Percentiles rank a stretch among this genome's conserved stretches.
Evolutionary conservation across 164 flowering plant species (phyloP).

Genomic region (Magnolia kwangsiensis): DNA sequence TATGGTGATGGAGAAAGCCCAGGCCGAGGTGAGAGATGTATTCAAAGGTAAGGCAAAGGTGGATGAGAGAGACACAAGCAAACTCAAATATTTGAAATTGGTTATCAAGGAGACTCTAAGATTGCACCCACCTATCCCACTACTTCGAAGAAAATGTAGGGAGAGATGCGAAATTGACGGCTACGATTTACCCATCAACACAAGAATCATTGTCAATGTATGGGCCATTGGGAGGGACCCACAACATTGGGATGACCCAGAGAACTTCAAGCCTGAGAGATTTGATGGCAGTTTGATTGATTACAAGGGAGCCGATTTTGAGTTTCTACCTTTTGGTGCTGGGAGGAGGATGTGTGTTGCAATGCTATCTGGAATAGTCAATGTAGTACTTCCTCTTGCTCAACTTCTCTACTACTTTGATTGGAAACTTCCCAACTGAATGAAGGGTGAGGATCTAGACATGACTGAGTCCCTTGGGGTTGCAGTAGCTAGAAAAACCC

Average conservation of each 20-base stretch:
- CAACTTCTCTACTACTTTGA: conserved; percentile 8
- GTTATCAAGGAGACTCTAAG: conserved; percentile 31
- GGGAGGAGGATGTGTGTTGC: conserved; percentile 30
- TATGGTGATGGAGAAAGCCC: conserved; percentile 14
- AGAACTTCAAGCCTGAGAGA: conserved; percentile 38
- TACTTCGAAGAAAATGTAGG: conserved; percentile 32
- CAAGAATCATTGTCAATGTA: conserved; percentile 31
- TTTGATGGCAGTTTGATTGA: conserved; percentile 20
- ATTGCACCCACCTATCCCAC: conserved; percentile 40
- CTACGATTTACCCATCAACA: conserved; percentile 29
- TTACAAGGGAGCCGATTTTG: conserved; percentile 28
- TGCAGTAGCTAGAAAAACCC: neutral
- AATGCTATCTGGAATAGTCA: conserved; percentile 12
- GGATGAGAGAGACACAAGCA: neutral
- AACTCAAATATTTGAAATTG: conserved; percentile 5
- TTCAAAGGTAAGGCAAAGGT: neutral
- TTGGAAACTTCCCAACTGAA: conserved; percentile 10
- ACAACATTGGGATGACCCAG: conserved; percentile 32
- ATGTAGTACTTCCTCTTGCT: conserved; percentile 2
- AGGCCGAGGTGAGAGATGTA: conserved; percentile 4
- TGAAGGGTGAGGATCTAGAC: conserved; percentile 4
- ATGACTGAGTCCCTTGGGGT: conserved; percentile 6
- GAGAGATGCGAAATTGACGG: conserved; percentile 22
- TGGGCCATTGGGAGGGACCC: conserved; percentile 30
- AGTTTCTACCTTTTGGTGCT: conserved; percentile 26